Evolutionary conservation across 805 yeast genomes (phyloP), one percentile per base, ranked within the genome.

Genomic region (Monosporozyma solicola): DNA sequence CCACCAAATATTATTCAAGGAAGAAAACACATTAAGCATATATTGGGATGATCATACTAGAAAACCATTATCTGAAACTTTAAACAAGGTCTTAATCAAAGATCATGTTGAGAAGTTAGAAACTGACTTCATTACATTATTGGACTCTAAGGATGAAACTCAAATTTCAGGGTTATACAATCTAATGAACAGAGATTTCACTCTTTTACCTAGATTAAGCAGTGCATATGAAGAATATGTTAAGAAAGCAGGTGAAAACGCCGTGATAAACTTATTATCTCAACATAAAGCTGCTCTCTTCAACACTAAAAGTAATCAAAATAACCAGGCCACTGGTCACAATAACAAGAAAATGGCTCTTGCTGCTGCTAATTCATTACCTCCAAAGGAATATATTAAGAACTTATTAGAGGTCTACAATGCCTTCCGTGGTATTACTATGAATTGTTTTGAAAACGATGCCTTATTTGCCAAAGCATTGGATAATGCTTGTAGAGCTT

Each of bases 31-130:
- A 44, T 83, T 92, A 56, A 83, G 82, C 53, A 78, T 84, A 66
- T 85, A 86, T 63, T 78, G 94, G 69, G 96, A 92, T 69, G 90
- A 85, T 47, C 90, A 87, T 66, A 86, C 96, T 5, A 85, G 85
- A 65, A 80, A 83, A 59, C 82, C 84, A 48, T 76, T 94, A 54
- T 80, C 88, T 60, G 89, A 84, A 54, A 80, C 85, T 11, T 77
- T 92, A 63, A 88, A 92, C 67, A 72, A 75, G 22, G 87, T 84
- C 2, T 78, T 94, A 56, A 88, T 95, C 62, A 81, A 83, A 49
- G 80, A 83, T 48, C 97, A 91, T 65, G 83, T 92, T 7, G 80
- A 76, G 50, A 80, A 77, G 44, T 80, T 92, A 73, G 86, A 89
- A 61, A 78, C 80, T 55, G 95, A 89, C 68, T 87, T 94, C 62